Base-by-base conservation (phyloP, 2,329 filamentous ascomycete genomes). In the Chalaropsis thielavioides region DNA sequence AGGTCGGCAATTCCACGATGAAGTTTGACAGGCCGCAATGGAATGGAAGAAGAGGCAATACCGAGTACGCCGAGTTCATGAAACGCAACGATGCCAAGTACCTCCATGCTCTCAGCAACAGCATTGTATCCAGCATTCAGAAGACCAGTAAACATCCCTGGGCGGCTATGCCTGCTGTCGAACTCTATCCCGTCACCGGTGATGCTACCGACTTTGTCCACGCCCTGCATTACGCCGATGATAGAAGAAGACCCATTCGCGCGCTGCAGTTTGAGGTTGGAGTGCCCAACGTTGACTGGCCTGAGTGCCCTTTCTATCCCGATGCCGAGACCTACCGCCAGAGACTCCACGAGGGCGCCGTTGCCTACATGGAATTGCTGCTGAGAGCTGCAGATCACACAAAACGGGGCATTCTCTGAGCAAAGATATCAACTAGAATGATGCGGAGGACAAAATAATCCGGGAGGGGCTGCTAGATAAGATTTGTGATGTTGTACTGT, bases 21-120 rank as follows among this genome's bases (percentile, higher is more conserved):
- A 83, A 77, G 72, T 82, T 83, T 72, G 70, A 74, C 31, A 84
- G 83, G 74, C 63, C 73, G 1, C 72, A 76, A 3, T 85, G 79
- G 67, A 77, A 84, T 65, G 76, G 76, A 64, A 75, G 76, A 59
- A 78, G 81, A 17, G 81, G 81, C 38, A 70, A 79, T 11, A 74
- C 78, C 54, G 72, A 68, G 17, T 81, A 81, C 71, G 73, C 74
- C 62, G 79, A 81, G 71, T 81, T 78, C 69, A 72, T 78, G 15
- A 3, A 15, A 3, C 54, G 7, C 11, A n/a, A 69, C 71, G 17
- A 74, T 78, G 65, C 62, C 69, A 56, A 70, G 68, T 24, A 71
- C 75, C 0, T 74, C 74, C 1, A 69, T 67, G 24, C 71, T 72
- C 22, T 76, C 15, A 67, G 62, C 11, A 73, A 74, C 43, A 79